Evolutionary conservation across 2,329 filamentous ascomycete species (phyloP).

Genomic region (Scedosporium minutisporum): DNA sequence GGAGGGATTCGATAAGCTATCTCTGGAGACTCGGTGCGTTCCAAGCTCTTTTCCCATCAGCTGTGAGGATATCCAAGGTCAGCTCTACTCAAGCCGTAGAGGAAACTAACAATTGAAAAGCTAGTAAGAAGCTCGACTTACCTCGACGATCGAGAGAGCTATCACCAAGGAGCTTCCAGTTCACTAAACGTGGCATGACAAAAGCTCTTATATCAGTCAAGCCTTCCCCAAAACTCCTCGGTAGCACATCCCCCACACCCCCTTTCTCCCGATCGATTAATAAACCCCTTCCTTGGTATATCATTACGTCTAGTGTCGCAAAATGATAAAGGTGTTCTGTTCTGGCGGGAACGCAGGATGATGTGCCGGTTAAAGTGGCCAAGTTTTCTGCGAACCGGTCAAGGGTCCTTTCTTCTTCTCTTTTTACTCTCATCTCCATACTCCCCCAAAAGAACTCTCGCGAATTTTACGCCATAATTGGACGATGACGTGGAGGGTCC

Average conservation of each 20-base stretch:
- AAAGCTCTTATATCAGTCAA: neutral
- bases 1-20: neutral
- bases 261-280: neutral
- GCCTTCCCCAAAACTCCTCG: neutral
- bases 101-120: neutral
- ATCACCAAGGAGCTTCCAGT: neutral
- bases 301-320: neutral
- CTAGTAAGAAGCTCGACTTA: neutral
- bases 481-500: neutral
- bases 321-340: neutral
- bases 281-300: neutral
- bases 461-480: neutral
- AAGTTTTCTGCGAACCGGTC: neutral
- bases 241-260: neutral
- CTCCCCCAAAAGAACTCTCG: neutral
- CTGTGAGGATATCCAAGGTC: neutral
- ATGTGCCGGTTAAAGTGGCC: neutral
- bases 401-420: neutral
- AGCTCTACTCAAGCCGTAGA: neutral
- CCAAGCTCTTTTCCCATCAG: neutral
- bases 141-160: neutral
- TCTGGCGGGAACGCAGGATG: neutral
- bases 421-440: too few species aligned
- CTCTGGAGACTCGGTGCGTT: neutral
- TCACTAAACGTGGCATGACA: neutral